Conservation (phyloP, 371 early-diverging fungal species). For the Mucor lusitanicus region DNA sequence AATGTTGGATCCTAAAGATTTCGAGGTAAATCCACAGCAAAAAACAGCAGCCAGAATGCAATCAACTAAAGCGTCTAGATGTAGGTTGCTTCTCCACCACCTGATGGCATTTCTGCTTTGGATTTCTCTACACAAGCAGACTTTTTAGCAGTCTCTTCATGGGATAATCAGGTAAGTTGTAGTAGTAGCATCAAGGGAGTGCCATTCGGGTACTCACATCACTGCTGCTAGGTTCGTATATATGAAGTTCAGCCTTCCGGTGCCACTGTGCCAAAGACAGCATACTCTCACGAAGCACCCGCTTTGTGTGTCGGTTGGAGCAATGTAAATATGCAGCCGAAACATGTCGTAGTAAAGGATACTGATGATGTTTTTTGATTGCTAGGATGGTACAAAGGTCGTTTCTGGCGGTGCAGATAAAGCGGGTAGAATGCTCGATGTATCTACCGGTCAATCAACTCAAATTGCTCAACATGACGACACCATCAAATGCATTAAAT, state of each 20-base stretch:
- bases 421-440: conserved; percentile 78
- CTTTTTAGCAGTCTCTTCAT: conserved; percentile 84
- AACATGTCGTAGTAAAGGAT: not conserved
- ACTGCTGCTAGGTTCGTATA: conserved; percentile 74
- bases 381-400: conserved; percentile 84
- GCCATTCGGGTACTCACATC: not conserved
- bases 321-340: conserved; percentile 58
- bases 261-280: conserved; percentile 73
- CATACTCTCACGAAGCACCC: conserved; percentile 84
- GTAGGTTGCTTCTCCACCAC: conserved; percentile 72
- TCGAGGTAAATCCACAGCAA: conserved; percentile 14
- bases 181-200: not conserved
- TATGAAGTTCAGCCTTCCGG: conserved; percentile 83
- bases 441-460: conserved; percentile 72
- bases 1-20: conserved; percentile 34
- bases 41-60: not conserved
- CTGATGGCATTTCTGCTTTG: conserved; percentile 82
- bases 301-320: conserved; percentile 86
- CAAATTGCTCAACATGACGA: conserved; percentile 87
- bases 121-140: conserved; percentile 84
- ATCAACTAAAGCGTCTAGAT: not conserved
- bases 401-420: conserved; percentile 90
- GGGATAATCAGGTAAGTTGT: conserved; percentile 85
- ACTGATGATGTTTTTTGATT: not conserved
- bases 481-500: conserved; percentile 75